phyloP scores from a whole-genome alignment of 192 early-diverging fungal species.

The Podila epicladia region DNA sequence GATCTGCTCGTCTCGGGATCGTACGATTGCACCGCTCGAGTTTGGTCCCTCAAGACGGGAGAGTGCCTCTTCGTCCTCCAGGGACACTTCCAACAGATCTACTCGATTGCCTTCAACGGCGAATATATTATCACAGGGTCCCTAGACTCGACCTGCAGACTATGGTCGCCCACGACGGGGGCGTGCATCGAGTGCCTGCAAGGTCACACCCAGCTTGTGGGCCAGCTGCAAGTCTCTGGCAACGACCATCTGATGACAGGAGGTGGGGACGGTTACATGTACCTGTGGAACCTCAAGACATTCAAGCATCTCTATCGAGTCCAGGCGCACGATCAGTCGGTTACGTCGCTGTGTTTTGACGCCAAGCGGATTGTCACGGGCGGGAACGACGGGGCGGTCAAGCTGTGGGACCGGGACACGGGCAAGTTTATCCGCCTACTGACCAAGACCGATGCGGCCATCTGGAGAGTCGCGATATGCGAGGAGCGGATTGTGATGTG shows the following conservation, averaged over 20 bases:
- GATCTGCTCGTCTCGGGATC: slow-evolving; percentile 90
- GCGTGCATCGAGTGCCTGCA: slow-evolving; percentile 80
- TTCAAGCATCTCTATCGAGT: slow-evolving; percentile 69
- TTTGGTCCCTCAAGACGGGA: slow-evolving; percentile 89
- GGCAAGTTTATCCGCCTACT: slow-evolving; percentile 87
- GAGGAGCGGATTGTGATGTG: slow-evolving; percentile 65
- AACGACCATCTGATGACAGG: slow-evolving; percentile 87
- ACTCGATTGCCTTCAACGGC: slow-evolving; percentile 91
- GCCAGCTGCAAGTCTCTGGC: slow-evolving; percentile 86
- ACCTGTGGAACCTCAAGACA: slow-evolving; percentile 88
- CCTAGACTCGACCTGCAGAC: slow-evolving; percentile 89
- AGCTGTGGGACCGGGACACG: slow-evolving; percentile 92
- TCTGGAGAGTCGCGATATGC: slow-evolving; percentile 79
- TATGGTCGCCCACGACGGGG: slow-evolving; percentile 92
- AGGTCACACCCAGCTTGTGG: slow-evolving; percentile 94
- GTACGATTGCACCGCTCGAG: slow-evolving; percentile 92
- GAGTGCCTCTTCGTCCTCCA: slow-evolving; percentile 73
- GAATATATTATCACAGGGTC: slow-evolving; percentile 89
- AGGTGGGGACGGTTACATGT: slow-evolving; percentile 90
- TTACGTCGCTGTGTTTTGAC: slow-evolving; percentile 98
- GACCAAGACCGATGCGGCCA: slow-evolving; percentile 80
- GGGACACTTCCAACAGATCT: slow-evolving; percentile 95
- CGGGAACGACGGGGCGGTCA: slow-evolving; percentile 88
- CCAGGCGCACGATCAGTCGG: slow-evolving; percentile 81
- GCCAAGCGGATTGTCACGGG: slow-evolving; percentile 91